Evolutionary conservation across 192 early-diverging fungal genomes (phyloP), one percentile per base, ranked within the genome.

Genomic region (Powellomyces hirtus): DNA sequence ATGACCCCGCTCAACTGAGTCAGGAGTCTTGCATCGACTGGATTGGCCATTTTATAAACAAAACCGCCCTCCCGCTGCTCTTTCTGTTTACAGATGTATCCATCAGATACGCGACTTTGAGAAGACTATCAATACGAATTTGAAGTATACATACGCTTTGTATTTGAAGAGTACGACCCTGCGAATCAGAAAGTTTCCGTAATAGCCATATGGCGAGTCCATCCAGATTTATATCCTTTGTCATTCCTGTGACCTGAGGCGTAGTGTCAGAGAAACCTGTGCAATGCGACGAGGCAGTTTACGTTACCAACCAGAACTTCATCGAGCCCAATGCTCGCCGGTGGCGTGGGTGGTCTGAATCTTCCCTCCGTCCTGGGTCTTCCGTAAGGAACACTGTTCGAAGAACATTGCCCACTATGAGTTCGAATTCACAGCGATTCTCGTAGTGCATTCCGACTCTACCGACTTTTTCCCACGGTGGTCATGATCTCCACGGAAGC

Each of bases 1-100:
- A 27, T 50, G 11, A 64, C 33, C 8, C 62, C 62, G 46, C 46
- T 64, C 5, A 64, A 46, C 27, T 64, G 37, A 5, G 33, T 34
- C 10, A 64, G 13, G 13, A 24, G 29, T 2, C 51, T 24, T 13
- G 62, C 62, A 51, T 64, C 38, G 4, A 64, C 7, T 24, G 42
- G 45, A 31, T 64, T 64, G 24, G 24, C 5, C 16, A 45, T 50
- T 20, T 38, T 64, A 29, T 51, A 49, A 5, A 64, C 44, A 27
- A 64, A 51, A 34, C 46, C 46, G 44, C 33, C 24, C 13, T 50
- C 24, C 11, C 35, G 20, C 22, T 24, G 46, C 27, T 30, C 22
- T 64, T 46, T 1, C 38, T 63, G 13, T 38, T 1, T 11, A 29
- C n/a, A 26, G 27, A 24, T 24, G 10, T 45, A 38, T 38, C 18